Conservation (phyloP, 345 rosid species). For the Eucalyptus virginea region DNA sequence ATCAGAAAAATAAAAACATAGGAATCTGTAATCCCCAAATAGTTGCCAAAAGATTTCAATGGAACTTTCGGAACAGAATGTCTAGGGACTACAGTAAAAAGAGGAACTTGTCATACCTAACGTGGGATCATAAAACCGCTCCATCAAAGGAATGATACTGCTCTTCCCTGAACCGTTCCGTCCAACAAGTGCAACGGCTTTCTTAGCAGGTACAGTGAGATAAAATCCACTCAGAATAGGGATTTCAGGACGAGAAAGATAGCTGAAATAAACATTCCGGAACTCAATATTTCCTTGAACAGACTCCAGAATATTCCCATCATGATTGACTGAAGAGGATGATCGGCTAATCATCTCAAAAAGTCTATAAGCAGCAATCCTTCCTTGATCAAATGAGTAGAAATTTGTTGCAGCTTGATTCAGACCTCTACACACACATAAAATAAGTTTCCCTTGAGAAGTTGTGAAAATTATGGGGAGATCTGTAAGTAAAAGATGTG, state of each 20-base stretch:
- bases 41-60: neutral
- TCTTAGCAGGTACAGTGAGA: slow-evolving; percentile 96
- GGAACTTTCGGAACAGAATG: neutral
- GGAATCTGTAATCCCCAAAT: neutral
- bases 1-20: slow-evolving; percentile 4
- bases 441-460: neutral
- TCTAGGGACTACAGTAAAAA: neutral
- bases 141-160: slow-evolving; percentile 99
- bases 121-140: slow-evolving; percentile 98
- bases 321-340: slow-evolving; percentile 64
- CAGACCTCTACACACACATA: slow-evolving; percentile 52
- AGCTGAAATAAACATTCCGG: slow-evolving; percentile 96
- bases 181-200: slow-evolving; percentile 97
- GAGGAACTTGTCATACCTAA: slow-evolving; percentile 48
- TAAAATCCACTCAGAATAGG: slow-evolving; percentile 97
- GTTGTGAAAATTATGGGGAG: neutral
- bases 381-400: slow-evolving; percentile 97
- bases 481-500: neutral
- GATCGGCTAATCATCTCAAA: slow-evolving; percentile 98
- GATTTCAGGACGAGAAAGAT: slow-evolving; percentile 96
- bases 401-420: slow-evolving; percentile 99
- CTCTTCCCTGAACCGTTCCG: slow-evolving; percentile 99
- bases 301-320: slow-evolving; percentile 41
- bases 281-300: slow-evolving; percentile 97
- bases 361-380: slow-evolving; percentile 97